Conservation (phyloP, 2,329 filamentous ascomycete species). For the Dryadomyces sulphureus region DNA sequence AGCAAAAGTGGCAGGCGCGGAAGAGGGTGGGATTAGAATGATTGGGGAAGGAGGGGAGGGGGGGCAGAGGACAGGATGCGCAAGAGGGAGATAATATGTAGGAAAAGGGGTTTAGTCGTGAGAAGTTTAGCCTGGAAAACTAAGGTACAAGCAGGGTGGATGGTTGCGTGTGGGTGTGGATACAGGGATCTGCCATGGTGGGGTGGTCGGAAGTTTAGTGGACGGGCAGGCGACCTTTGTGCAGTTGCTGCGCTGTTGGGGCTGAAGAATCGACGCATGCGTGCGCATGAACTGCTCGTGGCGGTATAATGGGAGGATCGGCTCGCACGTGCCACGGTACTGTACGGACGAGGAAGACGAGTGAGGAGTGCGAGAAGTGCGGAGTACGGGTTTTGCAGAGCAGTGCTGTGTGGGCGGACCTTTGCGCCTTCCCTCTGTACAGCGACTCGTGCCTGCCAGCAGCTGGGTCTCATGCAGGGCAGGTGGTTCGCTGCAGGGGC, state of each 20-base stretch:
- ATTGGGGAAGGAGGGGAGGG: slow-evolving; percentile 1
- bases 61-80: slow-evolving; percentile 1
- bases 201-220: not conserved
- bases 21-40: slow-evolving; percentile 1
- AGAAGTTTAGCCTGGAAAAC: too few species aligned
- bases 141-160: not conserved
- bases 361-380: too few species aligned
- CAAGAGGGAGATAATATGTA: not conserved
- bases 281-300: too few species aligned
- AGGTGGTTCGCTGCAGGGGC: not conserved
- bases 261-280: too few species aligned
- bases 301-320: too few species aligned
- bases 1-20: slow-evolving; percentile 1
- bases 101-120: slow-evolving; percentile 1
- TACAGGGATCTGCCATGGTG: slow-evolving; percentile 1
- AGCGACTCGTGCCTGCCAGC: too few species aligned
- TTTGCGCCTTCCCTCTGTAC: too few species aligned
- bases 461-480: not conserved
- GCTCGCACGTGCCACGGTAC: too few species aligned
- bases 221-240: not conserved
- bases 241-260: not conserved
- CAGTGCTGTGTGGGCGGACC: too few species aligned
- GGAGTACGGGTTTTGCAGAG: too few species aligned
- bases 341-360: too few species aligned
- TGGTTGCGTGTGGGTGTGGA: not conserved